Percentiles rank a stretch among this genome's conserved stretches.
Evolutionary conservation across 768 basidiomycete species (phyloP).

Genomic region (Agaricus sinodeliciosus): DNA sequence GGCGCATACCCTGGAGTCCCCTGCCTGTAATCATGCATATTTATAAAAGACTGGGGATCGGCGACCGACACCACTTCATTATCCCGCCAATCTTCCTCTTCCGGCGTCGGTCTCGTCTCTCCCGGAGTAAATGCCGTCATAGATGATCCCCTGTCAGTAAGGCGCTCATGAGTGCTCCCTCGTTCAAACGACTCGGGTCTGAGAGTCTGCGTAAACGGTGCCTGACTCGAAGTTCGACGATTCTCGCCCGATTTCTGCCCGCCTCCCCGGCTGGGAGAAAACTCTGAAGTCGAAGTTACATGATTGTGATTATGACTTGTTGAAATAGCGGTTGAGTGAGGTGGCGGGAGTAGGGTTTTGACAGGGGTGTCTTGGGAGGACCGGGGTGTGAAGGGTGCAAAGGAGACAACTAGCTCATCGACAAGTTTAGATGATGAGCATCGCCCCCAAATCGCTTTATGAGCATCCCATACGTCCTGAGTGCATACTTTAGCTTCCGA

Average conservation of each 20-base stretch:
- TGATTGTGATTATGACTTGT: constrained; percentile 3
- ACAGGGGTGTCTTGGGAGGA: constrained; percentile 13
- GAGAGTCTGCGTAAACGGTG: constrained; percentile 2
- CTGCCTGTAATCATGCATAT: not conserved
- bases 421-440: constrained; percentile 16
- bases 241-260: not conserved
- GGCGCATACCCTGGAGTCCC: not conserved
- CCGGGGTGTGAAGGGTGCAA: constrained; percentile 21
- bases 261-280: not conserved
- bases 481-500: constrained; percentile 18
- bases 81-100: constrained; percentile 1
- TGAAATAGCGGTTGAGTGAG: not conserved
- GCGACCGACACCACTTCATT: not conserved
- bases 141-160: constrained; percentile 2
- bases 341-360: constrained; percentile 17
- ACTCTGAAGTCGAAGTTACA: not conserved
- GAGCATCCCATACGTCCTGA: constrained; percentile 24
- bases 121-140: not conserved
- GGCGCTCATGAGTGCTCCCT: not conserved
- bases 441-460: constrained; percentile 18
- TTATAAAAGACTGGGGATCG: not conserved
- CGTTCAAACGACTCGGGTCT: constrained; percentile 2
- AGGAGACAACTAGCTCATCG: constrained; percentile 17
- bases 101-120: not conserved
- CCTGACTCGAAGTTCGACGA: not conserved